Base-by-base conservation (phyloP, 768 basidiomycete species). In the Sarcomyxa edulis region DNA sequence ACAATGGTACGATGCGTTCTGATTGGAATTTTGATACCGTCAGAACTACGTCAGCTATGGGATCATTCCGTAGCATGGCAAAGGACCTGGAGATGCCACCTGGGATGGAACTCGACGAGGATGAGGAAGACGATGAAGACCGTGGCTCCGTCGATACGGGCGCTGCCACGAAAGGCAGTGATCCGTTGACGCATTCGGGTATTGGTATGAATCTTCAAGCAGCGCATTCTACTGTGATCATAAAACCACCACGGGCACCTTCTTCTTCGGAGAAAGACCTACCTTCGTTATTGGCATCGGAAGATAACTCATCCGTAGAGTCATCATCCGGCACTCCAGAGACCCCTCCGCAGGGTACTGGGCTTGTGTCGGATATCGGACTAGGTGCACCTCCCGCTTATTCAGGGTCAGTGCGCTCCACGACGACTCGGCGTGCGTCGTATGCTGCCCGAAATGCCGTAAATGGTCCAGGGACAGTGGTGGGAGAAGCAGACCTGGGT, bases 11-110 rank as follows among this genome's bases (percentile, higher is more conserved):
- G 2, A 72, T 95, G 61, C 76, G 78, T 53, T 93, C 87, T 53
- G 92, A 92, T 46, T 98, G 95, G 96, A 90, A 87, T 56, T 98
- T 98, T 56, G 93, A 93, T 50, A 94, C 90, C 2, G 66, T 92
- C 49, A 81, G 71, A 43, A 72, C 84, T 4, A 66, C 75, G 7
- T 71, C 79, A 20, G 78, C 81, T 3, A 84, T 89, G 78, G 86
- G 85, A 28, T 81, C 86, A 3, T 79, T 83, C 54, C 76, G 80
- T 35, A 81, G 74, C 40, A 81, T 84, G 66, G 71, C 80, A 6
- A 78, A 73, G 49, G 84, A 88, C 50, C 61, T 86, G 16, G 46
- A 51, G 4, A 68, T 75, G 60, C 73, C 74, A 7, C 62, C 67
- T 3, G 74, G 72, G 35, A 76, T 79, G 61, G 73, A 73, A 10